phyloP scores from a whole-genome alignment of 1,284 basidiomycete species.

The Microbotryum intermedium region DNA sequence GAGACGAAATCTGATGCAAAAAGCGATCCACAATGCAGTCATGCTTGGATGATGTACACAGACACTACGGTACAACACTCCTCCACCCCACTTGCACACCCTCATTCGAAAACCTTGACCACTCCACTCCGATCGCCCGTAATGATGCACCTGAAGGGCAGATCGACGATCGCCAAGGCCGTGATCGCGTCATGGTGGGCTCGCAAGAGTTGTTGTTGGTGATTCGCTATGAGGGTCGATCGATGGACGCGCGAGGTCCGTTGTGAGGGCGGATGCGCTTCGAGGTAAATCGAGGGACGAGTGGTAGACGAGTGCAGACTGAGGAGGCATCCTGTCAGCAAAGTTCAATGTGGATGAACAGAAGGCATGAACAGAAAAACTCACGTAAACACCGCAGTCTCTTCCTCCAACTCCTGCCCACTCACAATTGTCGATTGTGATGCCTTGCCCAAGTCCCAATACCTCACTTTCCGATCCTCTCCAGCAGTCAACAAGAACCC shows the following conservation, averaged over 20 bases:
- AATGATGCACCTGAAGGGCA: constrained; percentile 75
- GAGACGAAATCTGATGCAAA: too few species aligned
- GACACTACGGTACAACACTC: too few species aligned
- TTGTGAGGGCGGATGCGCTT: constrained; percentile 2
- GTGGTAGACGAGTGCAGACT: constrained; percentile 15
- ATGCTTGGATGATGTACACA: too few species aligned
- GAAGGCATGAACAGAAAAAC: constrained; percentile 23
- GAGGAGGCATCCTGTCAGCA: neutral
- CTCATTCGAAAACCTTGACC: constrained; percentile 56
- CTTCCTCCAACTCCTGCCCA: constrained; percentile 57
- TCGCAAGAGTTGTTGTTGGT: constrained; percentile 65
- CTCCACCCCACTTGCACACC: neutral
- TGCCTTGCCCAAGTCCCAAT: constrained; percentile 64
- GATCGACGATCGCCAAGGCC: constrained; percentile 67
- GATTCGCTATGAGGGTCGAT: constrained; percentile 64
- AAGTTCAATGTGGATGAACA: neutral
- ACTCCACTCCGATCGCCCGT: constrained; percentile 73
- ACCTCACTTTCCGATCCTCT: constrained; percentile 66
- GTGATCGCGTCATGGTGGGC: constrained; percentile 77
- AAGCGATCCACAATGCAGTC: too few species aligned
- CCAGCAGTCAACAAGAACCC: constrained; percentile 75
- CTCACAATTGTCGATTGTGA: constrained; percentile 66
- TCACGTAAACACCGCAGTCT: constrained; percentile 61
- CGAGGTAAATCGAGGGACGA: constrained; percentile 17
- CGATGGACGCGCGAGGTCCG: constrained; percentile 45